phyloP scores from a whole-genome alignment of 768 basidiomycete species.

The Rhodotorula paludigena region DNA sequence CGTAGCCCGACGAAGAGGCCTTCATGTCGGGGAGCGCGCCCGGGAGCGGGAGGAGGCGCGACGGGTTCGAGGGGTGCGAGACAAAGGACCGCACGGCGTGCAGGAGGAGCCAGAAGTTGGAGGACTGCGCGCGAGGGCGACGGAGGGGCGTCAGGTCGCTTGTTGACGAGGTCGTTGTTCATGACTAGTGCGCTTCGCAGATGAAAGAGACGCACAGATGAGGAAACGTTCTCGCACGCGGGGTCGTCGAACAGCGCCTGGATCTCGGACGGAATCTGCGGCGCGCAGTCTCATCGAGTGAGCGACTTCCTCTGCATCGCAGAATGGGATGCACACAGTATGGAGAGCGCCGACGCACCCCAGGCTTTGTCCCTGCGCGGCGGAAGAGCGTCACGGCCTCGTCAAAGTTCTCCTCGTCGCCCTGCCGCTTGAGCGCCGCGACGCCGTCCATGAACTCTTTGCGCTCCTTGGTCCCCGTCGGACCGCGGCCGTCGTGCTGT shows the following conservation, averaged over 20 bases:
- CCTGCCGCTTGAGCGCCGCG: constrained; percentile 55
- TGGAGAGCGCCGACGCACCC: constrained; percentile 15
- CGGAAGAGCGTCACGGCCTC: constrained; percentile 83
- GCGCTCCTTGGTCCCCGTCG: constrained; percentile 59
- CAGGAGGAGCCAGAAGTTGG: constrained; percentile 74
- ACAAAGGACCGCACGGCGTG: constrained; percentile 65
- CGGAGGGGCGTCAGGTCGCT: neutral
- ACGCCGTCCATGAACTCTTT: constrained; percentile 69
- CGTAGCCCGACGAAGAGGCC: constrained; percentile 74
- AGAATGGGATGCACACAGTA: no score
- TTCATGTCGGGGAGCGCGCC: constrained; percentile 94
- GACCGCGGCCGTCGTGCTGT: constrained; percentile 65
- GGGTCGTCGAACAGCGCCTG: constrained; percentile 61
- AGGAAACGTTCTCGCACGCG: constrained; percentile 51
- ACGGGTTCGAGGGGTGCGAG: constrained; percentile 47
- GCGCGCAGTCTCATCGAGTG: no score
- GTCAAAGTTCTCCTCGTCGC: constrained; percentile 95
- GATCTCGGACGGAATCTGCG: constrained; percentile 65
- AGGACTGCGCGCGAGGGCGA: constrained; percentile 47
- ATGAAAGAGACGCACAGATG: constrained; percentile 49
- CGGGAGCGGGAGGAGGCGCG: constrained; percentile 67
- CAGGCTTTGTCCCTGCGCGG: constrained; percentile 19
- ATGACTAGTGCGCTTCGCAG: no score
- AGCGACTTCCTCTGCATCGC: no score
- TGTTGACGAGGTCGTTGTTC: no score